Evolutionary conservation across 805 yeast genomes (phyloP), one percentile per base, ranked within the genome.

Genomic region (Ogataea saltuana): DNA sequence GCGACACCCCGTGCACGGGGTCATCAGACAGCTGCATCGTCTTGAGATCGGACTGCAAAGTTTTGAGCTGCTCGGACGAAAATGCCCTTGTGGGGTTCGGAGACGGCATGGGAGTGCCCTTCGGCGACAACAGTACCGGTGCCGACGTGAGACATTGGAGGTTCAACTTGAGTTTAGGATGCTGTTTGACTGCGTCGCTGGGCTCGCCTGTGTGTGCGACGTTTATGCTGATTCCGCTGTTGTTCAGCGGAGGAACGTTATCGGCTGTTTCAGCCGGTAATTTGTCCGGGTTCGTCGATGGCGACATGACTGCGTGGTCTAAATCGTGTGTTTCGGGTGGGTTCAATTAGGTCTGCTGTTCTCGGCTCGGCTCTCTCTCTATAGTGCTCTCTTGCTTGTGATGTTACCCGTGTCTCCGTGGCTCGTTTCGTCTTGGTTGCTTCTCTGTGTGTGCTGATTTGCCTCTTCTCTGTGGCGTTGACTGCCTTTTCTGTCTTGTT

Each of bases 51-150:
- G 46, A 17, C 12, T 41, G 54, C 1, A 45, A n/a, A 17, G 35
- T 41, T 11, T 42, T 45, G 41, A 46, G 13, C 22, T 50, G 53
- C 4, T 53, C 57, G 4, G 51, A 43, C 2, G 51, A 41, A 27
- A 48, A 53, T 6, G 38, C 36, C 7, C 56, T 44, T 3, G 51
- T 45, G 11, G 42, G 34, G 17, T 50, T 49, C 4, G 67, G 65
- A 3, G 65, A 60, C 1, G 61, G 45, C 9, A 42, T 22, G 3
- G 67, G 67, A 0, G 67, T 59, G 2, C 64, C 64, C 23, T 55
- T 58, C 6, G 67, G 67, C 12, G 65, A 62, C 12, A 62, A 36
- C 11, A 62, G 38, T 12, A 62, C 60, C 3, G 64, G 63, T 0
- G 59, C 55, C 1, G 55, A 39, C 4, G 53, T 23, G 7, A 55